phyloP scores from a whole-genome alignment of 1,284 basidiomycete species.

The Mycosarcoma maydis region DNA sequence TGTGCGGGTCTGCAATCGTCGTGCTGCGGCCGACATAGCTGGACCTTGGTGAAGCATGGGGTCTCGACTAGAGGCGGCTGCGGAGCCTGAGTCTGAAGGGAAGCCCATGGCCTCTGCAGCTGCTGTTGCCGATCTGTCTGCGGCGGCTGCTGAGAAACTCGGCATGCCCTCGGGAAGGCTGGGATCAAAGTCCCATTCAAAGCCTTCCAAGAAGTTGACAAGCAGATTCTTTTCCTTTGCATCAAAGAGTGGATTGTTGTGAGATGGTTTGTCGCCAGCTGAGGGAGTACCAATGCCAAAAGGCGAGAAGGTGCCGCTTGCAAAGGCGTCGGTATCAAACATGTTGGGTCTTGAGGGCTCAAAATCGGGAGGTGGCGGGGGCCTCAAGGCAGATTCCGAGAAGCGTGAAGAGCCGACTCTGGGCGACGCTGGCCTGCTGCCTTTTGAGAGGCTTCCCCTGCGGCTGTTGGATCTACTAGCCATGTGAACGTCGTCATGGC shows the following conservation, averaged over 20 bases:
- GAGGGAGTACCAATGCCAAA: constrained; percentile 39
- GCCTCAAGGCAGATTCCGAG: constrained; percentile 39
- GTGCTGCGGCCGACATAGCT: constrained; percentile 28
- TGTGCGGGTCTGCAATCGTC: constrained; percentile 30
- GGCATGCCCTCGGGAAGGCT: constrained; percentile 58
- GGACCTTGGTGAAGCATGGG: constrained; percentile 33
- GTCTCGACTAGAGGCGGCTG: constrained; percentile 15
- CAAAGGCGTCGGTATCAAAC: constrained; percentile 38
- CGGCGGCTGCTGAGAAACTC: constrained; percentile 56
- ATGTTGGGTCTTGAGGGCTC: constrained; percentile 41
- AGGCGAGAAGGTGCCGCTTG: constrained; percentile 25
- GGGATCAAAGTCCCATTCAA: constrained; percentile 63
- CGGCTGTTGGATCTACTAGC: constrained; percentile 41
- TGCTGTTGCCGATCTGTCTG: constrained; percentile 36
- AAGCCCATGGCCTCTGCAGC: constrained; percentile 40
- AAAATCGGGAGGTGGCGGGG: constrained; percentile 50
- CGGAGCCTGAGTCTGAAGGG: constrained; percentile 23
- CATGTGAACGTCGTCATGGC: constrained; percentile 50
- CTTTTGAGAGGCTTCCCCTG: constrained; percentile 45
- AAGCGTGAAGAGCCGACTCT: constrained; percentile 33
- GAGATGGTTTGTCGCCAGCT: constrained; percentile 15
- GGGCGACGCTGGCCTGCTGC: constrained; percentile 45
- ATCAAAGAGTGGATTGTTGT: constrained; percentile 46
- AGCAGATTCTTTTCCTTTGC: constrained; percentile 53
- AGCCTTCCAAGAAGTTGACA: constrained; percentile 56